A percentile compares a stretch with the other conserved stretches of the same genome.
Conservation (phyloP, 1,139 yeast species). For the Geotrichum fermentans region DNA sequence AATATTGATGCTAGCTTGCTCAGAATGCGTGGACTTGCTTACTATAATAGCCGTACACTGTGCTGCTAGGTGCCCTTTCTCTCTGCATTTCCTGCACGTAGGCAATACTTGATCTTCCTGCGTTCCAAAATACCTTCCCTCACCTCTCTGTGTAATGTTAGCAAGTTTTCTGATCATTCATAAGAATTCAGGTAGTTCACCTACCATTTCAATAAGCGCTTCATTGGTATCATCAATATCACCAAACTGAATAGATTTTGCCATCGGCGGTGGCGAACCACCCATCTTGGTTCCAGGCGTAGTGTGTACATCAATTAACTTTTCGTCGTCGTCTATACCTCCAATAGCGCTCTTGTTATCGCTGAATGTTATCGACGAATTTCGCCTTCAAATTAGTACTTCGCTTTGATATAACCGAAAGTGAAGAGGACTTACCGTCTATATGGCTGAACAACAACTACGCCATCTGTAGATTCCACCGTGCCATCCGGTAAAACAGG, state of each 20-base stretch:
- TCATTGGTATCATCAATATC: conserved; percentile 21
- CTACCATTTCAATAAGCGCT: conserved; percentile 24
- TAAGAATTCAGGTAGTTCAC: no score
- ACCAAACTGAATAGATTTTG: conserved; percentile 12
- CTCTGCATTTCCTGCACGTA: conserved; percentile 77
- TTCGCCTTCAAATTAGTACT: no score
- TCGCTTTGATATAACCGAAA: no score
- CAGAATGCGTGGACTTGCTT: conserved; percentile 1
- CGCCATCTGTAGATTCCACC: no score
- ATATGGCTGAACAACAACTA: no score
- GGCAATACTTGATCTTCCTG: conserved; percentile 54
- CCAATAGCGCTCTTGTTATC: no score
- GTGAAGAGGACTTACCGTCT: no score
- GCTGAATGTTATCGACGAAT: no score
- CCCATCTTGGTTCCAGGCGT: not conserved
- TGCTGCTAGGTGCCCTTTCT: conserved; percentile 73
- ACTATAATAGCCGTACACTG: conserved; percentile 75
- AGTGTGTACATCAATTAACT: not conserved
- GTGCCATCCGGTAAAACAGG: no score
- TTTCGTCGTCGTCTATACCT: not conserved
- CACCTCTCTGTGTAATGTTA: conserved; percentile 50
- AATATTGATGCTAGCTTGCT: not conserved
- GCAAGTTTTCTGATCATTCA: not conserved
- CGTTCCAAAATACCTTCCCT: conserved; percentile 81
- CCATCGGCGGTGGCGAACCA: conserved; percentile 7